Evolutionary conservation across 2,329 filamentous ascomycete species (phyloP).

Genomic region (Cladophialophora psammophila): DNA sequence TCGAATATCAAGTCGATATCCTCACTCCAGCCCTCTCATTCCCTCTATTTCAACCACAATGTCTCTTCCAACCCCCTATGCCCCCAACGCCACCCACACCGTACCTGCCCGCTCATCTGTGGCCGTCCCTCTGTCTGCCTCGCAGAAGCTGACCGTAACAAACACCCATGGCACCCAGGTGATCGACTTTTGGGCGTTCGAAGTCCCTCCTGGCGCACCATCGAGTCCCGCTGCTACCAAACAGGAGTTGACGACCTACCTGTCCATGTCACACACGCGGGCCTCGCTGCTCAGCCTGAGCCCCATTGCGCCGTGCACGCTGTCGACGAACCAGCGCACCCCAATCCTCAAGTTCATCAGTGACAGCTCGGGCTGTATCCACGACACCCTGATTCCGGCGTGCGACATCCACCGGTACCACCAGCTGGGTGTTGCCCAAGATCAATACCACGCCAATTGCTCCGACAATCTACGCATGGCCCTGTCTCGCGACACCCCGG

Average conservation of each 20-base stretch:
- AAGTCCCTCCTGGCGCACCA: slow-evolving; percentile 38
- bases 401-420: slow-evolving; percentile 51
- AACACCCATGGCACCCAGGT: slow-evolving; percentile 60
- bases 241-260: slow-evolving; percentile 29
- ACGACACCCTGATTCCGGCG: slow-evolving; percentile 53
- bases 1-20: background rate
- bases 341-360: slow-evolving; percentile 48
- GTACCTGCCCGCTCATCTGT: slow-evolving; percentile 55
- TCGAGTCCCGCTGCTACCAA: slow-evolving; percentile 1
- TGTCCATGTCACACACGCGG: slow-evolving; percentile 52
- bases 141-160: slow-evolving; percentile 55
- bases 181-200: slow-evolving; percentile 59
- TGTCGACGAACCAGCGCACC: slow-evolving; percentile 49
- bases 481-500: slow-evolving; percentile 41
- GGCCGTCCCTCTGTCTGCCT: slow-evolving; percentile 47
- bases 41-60: background rate
- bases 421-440: slow-evolving; percentile 45
- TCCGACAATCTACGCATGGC: slow-evolving; percentile 50
- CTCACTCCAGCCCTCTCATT: background rate
- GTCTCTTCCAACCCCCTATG: slow-evolving; percentile 18
- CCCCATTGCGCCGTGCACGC: slow-evolving; percentile 44
- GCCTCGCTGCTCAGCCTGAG: slow-evolving; percentile 45
- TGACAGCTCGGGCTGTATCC: slow-evolving; percentile 50
- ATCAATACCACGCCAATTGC: slow-evolving; percentile 51
- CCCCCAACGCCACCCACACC: slow-evolving; percentile 31